Evolutionary conservation across 2,329 filamentous ascomycete species (phyloP).

Genomic region (Paraphoma sp.): DNA sequence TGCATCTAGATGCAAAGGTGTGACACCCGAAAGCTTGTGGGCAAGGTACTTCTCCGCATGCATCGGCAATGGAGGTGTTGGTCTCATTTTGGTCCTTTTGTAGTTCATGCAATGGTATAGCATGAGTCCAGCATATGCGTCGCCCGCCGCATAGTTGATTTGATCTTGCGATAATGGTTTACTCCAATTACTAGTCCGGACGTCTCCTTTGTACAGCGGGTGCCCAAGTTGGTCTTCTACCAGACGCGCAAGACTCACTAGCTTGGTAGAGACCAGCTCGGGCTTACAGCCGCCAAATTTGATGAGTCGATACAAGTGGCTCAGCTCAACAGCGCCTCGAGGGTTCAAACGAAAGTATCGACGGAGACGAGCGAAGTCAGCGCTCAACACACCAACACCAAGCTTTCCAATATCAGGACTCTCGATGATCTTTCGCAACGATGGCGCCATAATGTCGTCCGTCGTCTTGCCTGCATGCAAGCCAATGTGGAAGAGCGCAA

Average conservation of each 20-base stretch:
- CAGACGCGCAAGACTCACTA: conserved; percentile 72
- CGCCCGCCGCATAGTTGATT: conserved; percentile 76
- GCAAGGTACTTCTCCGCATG: conserved; percentile 36
- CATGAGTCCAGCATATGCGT: conserved; percentile 83
- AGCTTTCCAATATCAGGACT: conserved; percentile 72
- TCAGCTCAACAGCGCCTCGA: conserved; percentile 78
- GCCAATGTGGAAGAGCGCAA: conserved; percentile 83
- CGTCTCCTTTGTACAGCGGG: conserved; percentile 80
- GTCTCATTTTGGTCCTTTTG: conserved; percentile 59
- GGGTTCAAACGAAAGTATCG: conserved; percentile 71
- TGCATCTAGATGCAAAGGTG: conserved; percentile 28
- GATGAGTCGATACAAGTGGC: conserved; percentile 80
- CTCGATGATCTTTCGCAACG: conserved; percentile 75
- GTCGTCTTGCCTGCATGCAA: conserved; percentile 52
- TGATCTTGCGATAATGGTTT: conserved; percentile 67
- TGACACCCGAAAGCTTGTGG: conserved; percentile 12
- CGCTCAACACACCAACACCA: conserved; percentile 74
- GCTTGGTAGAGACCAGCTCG: conserved; percentile 43
- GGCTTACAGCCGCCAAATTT: conserved; percentile 66
- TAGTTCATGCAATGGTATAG: conserved; percentile 76
- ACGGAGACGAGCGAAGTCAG: conserved; percentile 68
- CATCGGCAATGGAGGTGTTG: conserved; percentile 30
- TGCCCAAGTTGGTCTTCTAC: conserved; percentile 74
- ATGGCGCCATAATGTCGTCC: conserved; percentile 70
- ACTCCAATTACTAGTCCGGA: conserved; percentile 80